Evolutionary conservation across 768 basidiomycete genomes (phyloP).

Genomic region (Lactarius deliciosus): DNA sequence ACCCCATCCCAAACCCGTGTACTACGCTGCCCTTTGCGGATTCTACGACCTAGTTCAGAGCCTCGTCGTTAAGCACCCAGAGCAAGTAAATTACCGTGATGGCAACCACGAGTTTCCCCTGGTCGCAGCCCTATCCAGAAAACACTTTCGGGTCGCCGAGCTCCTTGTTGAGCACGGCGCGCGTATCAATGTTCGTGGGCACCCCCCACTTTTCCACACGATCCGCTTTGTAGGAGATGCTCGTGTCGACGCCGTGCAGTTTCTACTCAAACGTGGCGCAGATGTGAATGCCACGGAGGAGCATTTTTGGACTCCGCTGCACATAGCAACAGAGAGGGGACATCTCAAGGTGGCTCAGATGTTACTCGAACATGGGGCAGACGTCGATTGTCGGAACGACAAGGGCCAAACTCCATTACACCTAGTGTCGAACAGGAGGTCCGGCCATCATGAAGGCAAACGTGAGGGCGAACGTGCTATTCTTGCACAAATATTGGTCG

Average conservation of each 20-base stretch:
- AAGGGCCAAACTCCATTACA: neutral
- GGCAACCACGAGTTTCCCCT: neutral
- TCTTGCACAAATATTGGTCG: neutral
- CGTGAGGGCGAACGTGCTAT: neutral
- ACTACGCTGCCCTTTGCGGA: neutral
- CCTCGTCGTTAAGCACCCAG: neutral
- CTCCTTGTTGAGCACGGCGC: neutral
- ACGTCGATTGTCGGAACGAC: neutral
- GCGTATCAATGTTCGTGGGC: neutral
- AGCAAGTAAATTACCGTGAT: neutral
- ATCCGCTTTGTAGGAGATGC: neutral
- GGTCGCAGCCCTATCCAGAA: neutral
- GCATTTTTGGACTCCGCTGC: neutral
- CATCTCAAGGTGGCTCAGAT: accelerated
- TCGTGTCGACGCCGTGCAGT: neutral
- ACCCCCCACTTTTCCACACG: neutral
- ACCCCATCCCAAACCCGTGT: neutral
- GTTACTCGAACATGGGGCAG: neutral
- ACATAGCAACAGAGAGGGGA: neutral
- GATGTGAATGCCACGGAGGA: neutral
- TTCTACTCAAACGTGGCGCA: neutral
- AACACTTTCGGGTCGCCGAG: neutral
- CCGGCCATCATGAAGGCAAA: neutral
- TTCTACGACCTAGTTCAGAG: neutral
- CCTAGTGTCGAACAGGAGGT: neutral